A percentile compares a stretch with the other conserved stretches of the same genome.
Conservation (phyloP, 495 filamentous ascomycete genomes). For the Penicillium daleae region DNA sequence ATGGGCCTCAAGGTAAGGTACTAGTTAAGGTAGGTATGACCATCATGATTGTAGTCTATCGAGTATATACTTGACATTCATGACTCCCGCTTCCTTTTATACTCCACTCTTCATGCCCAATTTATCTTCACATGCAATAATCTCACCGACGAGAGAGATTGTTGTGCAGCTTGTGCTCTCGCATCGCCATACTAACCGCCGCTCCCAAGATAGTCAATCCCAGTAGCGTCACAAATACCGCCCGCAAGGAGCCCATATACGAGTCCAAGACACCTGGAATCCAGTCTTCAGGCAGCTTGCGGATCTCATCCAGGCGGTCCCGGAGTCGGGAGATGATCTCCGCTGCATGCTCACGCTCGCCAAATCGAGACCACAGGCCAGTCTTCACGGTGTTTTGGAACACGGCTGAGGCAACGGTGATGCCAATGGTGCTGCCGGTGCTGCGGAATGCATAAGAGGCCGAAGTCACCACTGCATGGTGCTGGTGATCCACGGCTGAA, state of each 20-base stretch:
- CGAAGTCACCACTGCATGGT: conserved; percentile 86
- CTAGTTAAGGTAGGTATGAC: no score
- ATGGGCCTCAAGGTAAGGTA: background rate
- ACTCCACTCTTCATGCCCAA: no score
- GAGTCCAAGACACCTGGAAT: conserved; percentile 67
- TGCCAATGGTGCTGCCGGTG: conserved; percentile 81
- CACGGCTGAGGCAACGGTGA: conserved; percentile 74
- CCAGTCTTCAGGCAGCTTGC: conserved; percentile 70
- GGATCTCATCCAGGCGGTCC: conserved; percentile 74
- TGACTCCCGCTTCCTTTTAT: background rate
- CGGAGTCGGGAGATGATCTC: conserved; percentile 71
- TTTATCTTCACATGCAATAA: background rate
- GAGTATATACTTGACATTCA: background rate
- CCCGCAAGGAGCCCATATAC: conserved; percentile 76
- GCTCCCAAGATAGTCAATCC: conserved; percentile 62
- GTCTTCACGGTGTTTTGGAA: conserved; percentile 72
- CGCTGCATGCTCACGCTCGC: conserved; percentile 62
- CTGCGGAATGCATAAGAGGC: conserved; percentile 81
- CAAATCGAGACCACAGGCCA: conserved; percentile 69
- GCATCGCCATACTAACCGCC: conserved; percentile 68
- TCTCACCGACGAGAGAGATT: conserved; percentile 61
- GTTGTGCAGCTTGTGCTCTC: conserved; percentile 76
- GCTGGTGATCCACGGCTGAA: conserved; percentile 75
- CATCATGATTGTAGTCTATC: background rate
- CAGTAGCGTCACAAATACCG: conserved; percentile 72